Base-by-base conservation (phyloP, 2,329 filamentous ascomycete genomes). In the Fonsecaea monophora region DNA sequence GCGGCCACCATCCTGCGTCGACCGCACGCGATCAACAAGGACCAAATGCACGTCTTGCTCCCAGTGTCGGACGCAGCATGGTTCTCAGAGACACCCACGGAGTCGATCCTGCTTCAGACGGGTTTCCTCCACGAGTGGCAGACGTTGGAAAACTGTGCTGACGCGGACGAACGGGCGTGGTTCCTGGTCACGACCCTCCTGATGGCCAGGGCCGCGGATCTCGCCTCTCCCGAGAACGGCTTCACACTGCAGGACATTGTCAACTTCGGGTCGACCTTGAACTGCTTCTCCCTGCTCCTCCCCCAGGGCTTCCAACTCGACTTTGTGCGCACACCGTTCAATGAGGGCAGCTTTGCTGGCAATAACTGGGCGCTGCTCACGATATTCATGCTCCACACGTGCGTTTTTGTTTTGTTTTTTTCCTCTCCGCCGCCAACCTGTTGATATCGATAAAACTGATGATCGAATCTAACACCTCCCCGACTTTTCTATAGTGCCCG, bases 161-260 rank as follows among this genome's bases (percentile, higher is more conserved):
- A 45, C 35, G 35, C 25, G n/a, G 53, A 45, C 18, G 62, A 30
- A 13, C 18, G 62, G 42, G 62, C 62, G 7, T 64, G 62, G 62
- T 64, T 64, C 38, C 55, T 64, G 6, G 53, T 64, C 18, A 34
- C 62, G 18, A 64, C 37, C n/a, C 58, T 59, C 15, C 35, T 64
- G 3, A 62, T 55, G 60, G 60, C 53, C 13, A 55, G 48, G 18
- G 60, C 60, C 2, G 34, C 38, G 18, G 45, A 62, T 25, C 21
- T 55, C 15, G 32, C 40, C n/a, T 38, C 25, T 5, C 32, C 34
- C 8, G 32, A 54, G n/a, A 42, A 42, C 4, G 8, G 13, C 37
- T 34, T 34, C 13, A 56, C 53, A 3, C 6, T 42, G 7, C 37
- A 55, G 53, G 60, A 62, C 6, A 56, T 56, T 12, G 15, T 32